A percentile compares a stretch with the other conserved stretches of the same genome.
phyloP scores from a whole-genome alignment of 2,329 filamentous ascomycete genomes.

The Pseudocercospora fijiensis region DNA sequence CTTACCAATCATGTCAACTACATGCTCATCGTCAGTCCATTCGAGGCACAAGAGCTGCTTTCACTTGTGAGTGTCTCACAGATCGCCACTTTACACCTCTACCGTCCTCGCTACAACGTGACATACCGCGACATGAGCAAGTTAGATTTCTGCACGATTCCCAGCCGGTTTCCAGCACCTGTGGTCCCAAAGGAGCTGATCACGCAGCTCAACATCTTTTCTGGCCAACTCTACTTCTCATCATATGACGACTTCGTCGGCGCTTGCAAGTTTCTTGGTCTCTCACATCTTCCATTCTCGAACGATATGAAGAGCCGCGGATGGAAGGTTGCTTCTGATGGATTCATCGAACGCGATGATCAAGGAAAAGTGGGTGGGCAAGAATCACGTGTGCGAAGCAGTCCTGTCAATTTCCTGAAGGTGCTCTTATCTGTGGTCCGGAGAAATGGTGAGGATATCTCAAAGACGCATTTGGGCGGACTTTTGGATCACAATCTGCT shows the following conservation, averaged over 20 bases:
- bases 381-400: conserved; percentile 21
- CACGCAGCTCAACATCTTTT: conserved; percentile 61
- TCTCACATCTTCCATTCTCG: conserved; percentile 9
- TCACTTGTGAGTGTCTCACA: conserved; percentile 40
- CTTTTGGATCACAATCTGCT: conserved; percentile 23
- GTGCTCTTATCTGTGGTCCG: conserved; percentile 27
- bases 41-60: conserved; percentile 58
- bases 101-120: conserved; percentile 50
- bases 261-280: conserved; percentile 21
- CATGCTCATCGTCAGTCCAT: conserved; percentile 60
- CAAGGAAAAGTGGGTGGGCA: conserved; percentile 19
- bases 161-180: conserved; percentile 30
- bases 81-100: conserved; percentile 46
- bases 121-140: conserved; percentile 45
- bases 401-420: conserved; percentile 30
- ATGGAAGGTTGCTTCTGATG: conserved; percentile 23
- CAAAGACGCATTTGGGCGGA: conserved; percentile 32
- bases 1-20: conserved; percentile 15
- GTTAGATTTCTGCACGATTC: conserved; percentile 45
- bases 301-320: conserved; percentile 10
- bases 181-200: not conserved
- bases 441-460: conserved; percentile 28
- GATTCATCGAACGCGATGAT: conserved; percentile 24
- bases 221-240: conserved; percentile 65
- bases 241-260: conserved; percentile 55